A percentile compares a stretch with the other conserved stretches of the same genome.
Evolutionary conservation across 2,329 filamentous ascomycete genomes (phyloP).

Genomic region (Cryphonectria nitschkei): DNA sequence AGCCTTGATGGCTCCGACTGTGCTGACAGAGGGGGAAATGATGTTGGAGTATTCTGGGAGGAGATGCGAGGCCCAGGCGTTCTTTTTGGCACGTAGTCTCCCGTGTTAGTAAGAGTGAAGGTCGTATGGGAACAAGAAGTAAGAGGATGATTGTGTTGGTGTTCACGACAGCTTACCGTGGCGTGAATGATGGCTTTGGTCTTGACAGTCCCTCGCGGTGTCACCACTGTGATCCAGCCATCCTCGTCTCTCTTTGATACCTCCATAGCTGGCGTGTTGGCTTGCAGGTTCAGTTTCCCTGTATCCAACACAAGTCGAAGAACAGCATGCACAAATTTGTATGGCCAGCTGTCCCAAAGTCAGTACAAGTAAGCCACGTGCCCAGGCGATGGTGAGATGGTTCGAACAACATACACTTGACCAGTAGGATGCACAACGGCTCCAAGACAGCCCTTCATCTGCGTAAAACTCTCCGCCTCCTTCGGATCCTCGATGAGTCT

Average conservation of each 20-base stretch:
- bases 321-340: constrained; percentile 30
- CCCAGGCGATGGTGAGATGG: no score
- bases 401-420: constrained; percentile 25
- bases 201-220: constrained; percentile 26
- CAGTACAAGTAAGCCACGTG: neutral
- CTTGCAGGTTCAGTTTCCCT: constrained; percentile 34
- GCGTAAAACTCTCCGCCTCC: constrained; percentile 37
- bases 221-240: constrained; percentile 34
- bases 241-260: constrained; percentile 34
- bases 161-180: constrained; percentile 16
- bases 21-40: constrained; percentile 25
- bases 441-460: constrained; percentile 37
- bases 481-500: constrained; percentile 30
- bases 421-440: constrained; percentile 36
- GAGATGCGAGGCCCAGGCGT: constrained; percentile 30
- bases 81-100: neutral
- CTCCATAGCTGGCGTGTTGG: constrained; percentile 34
- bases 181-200: constrained; percentile 29
- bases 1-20: constrained; percentile 38
- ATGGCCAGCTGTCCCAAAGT: constrained; percentile 22
- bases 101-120: neutral
- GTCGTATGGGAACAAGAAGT: neutral
- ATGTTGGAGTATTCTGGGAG: constrained; percentile 29
- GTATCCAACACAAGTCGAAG: constrained; percentile 25
- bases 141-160: neutral